Percentiles rank a stretch among this genome's conserved stretches.
Conservation (phyloP, 2,329 filamentous ascomycete species). For the Fusarium napiforme region DNA sequence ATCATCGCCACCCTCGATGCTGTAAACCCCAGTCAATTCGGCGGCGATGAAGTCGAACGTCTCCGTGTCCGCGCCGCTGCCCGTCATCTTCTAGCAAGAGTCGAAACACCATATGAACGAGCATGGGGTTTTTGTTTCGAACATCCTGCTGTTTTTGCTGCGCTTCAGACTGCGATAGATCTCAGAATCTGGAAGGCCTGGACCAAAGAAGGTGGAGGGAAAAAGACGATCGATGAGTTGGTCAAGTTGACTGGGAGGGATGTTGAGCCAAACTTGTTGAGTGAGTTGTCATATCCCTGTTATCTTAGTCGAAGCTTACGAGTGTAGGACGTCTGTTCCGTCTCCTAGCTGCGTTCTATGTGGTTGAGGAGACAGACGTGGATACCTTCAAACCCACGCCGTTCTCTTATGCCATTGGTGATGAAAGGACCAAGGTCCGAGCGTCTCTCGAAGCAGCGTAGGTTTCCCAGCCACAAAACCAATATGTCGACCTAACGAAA, state of each 20-base stretch:
- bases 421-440: slow-evolving; percentile 33
- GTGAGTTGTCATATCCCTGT: background rate
- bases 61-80: slow-evolving; percentile 27
- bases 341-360: slow-evolving; percentile 27
- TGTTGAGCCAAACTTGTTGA: slow-evolving; percentile 20
- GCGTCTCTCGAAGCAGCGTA: slow-evolving; percentile 31
- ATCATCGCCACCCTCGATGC: slow-evolving; percentile 20
- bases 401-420: slow-evolving; percentile 27
- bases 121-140: slow-evolving; percentile 37
- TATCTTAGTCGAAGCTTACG: background rate
- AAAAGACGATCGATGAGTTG: slow-evolving; percentile 28
- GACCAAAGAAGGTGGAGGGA: slow-evolving; percentile 4
- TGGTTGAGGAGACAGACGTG: slow-evolving; percentile 23
- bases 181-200: slow-evolving; percentile 29
- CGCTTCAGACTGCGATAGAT: slow-evolving; percentile 24
- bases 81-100: slow-evolving; percentile 13
- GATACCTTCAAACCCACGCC: slow-evolving; percentile 34
- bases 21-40: slow-evolving; percentile 1
- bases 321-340: slow-evolving; percentile 22
- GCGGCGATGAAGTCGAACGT: slow-evolving; percentile 27
- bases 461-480: rapidly evolving
- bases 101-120: slow-evolving; percentile 28
- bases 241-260: slow-evolving; percentile 3
- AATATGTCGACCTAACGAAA: background rate
- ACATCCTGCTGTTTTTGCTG: slow-evolving; percentile 27